Evolutionary conservation across 2,329 filamentous ascomycete genomes (phyloP).

Genomic region (Cryphonectria japonica): DNA sequence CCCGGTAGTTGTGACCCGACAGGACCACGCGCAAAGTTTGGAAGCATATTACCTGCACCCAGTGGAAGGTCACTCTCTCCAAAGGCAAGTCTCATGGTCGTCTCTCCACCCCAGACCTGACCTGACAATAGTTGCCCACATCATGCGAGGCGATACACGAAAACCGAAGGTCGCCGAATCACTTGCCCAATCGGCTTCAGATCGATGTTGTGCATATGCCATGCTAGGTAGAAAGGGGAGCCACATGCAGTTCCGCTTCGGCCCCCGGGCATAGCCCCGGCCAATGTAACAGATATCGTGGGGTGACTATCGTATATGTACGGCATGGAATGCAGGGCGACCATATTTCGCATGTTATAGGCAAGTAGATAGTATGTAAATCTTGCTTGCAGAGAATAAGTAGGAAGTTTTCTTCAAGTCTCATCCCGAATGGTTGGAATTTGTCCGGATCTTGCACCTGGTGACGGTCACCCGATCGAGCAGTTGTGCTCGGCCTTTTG

Average conservation of each 20-base stretch:
- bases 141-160: not conserved
- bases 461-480: not conserved
- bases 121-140: not conserved
- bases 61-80: not conserved
- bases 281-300: not conserved
- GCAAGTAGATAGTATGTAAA: not conserved
- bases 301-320: not conserved
- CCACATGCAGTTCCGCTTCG: not conserved
- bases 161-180: slow-evolving; percentile 7
- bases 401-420: not conserved
- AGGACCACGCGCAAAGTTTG: not conserved
- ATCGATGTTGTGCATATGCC: slow-evolving; percentile 1
- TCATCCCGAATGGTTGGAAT: not conserved
- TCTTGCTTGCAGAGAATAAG: not conserved
- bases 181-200: not conserved
- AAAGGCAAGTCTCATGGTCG: not conserved
- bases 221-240: not conserved
- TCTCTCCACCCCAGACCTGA: not conserved
- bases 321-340: not conserved
- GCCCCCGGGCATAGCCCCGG: not conserved
- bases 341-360: not conserved
- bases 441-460: not conserved
- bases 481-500: not conserved
- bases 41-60: not conserved
- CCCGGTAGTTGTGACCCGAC: not conserved